Evolutionary conservation across 2,329 filamentous ascomycete species (phyloP).

Genomic region (Trichoderma oligosporum): DNA sequence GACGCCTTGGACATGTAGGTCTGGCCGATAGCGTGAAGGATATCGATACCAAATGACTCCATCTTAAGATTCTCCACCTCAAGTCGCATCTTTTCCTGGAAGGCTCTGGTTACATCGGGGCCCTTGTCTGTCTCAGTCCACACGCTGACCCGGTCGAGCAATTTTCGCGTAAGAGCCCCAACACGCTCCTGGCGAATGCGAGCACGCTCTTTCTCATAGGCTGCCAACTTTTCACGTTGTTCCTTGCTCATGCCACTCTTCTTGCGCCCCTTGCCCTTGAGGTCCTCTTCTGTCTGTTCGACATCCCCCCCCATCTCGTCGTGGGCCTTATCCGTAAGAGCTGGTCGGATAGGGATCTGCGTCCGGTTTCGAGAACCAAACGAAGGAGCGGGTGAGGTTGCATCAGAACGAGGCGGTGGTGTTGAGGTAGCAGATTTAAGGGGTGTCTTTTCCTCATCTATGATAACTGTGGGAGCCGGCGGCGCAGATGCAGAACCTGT

Average conservation of each 20-base stretch:
- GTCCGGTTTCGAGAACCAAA: slow-evolving; percentile 42
- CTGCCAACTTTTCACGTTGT: slow-evolving; percentile 85
- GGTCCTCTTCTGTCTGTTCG: slow-evolving; percentile 51
- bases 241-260: slow-evolving; percentile 84
- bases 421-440: slow-evolving; percentile 25
- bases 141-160: slow-evolving; percentile 83
- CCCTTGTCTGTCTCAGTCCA: slow-evolving; percentile 98
- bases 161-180: slow-evolving; percentile 75
- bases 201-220: slow-evolving; percentile 81
- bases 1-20: slow-evolving; percentile 88
- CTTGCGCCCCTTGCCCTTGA: slow-evolving; percentile 65
- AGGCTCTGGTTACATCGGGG: slow-evolving; percentile 76
- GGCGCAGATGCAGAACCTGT: slow-evolving; percentile 8
- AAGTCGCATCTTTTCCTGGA: slow-evolving; percentile 88
- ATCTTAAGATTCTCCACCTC: slow-evolving; percentile 99
- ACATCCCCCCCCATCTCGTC: slow-evolving; percentile 67
- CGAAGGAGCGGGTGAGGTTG: slow-evolving; percentile 42
- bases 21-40: slow-evolving; percentile 87
- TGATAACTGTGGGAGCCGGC: slow-evolving; percentile 39
- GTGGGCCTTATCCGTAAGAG: slow-evolving; percentile 74
- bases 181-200: slow-evolving; percentile 86
- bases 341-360: slow-evolving; percentile 72
- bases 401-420: slow-evolving; percentile 33
- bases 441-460: slow-evolving; percentile 37
- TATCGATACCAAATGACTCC: slow-evolving; percentile 96